Conservation (phyloP, 2,329 filamentous ascomycete genomes). For the Hymenoscyphus fructigenus region DNA sequence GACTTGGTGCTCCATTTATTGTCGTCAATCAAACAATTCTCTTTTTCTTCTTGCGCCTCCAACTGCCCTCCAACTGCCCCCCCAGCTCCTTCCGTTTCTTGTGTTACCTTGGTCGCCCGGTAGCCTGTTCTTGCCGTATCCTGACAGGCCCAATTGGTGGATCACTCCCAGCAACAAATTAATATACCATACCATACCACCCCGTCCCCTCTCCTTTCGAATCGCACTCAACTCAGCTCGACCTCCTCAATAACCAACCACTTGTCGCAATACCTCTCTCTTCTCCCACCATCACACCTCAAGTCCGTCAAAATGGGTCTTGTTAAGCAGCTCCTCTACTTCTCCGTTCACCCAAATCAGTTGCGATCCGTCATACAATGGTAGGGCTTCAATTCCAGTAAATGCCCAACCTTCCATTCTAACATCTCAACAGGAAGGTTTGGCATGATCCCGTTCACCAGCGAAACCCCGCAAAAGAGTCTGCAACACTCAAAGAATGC, state of each 20-base stretch:
- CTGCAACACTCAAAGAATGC: slow-evolving; percentile 72
- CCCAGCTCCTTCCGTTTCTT: background rate
- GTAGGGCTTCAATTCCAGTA: slow-evolving; percentile 46
- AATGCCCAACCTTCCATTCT: slow-evolving; percentile 13
- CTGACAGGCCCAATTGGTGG: background rate
- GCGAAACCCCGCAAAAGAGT: slow-evolving; percentile 75
- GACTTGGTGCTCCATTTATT: no score
- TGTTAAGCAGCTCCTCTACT: slow-evolving; percentile 61
- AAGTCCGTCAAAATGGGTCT: slow-evolving; percentile 50
- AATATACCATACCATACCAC: background rate
- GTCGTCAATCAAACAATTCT: no score
- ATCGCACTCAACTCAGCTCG: background rate
- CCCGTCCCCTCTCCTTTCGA: background rate
- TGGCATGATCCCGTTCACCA: slow-evolving; percentile 94
- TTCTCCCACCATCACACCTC: background rate
- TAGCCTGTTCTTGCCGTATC: background rate
- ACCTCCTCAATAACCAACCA: background rate
- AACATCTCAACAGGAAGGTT: slow-evolving; percentile 66
- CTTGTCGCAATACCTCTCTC: background rate
- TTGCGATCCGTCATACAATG: slow-evolving; percentile 86
- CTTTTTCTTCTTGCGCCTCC: no score
- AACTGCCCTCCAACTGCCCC: no score
- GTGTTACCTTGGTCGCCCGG: background rate
- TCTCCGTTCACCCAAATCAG: slow-evolving; percentile 71
- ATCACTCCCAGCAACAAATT: background rate